Conservation (phyloP, 2,329 filamentous ascomycete species). For the Phaeoacremonium minimum region DNA sequence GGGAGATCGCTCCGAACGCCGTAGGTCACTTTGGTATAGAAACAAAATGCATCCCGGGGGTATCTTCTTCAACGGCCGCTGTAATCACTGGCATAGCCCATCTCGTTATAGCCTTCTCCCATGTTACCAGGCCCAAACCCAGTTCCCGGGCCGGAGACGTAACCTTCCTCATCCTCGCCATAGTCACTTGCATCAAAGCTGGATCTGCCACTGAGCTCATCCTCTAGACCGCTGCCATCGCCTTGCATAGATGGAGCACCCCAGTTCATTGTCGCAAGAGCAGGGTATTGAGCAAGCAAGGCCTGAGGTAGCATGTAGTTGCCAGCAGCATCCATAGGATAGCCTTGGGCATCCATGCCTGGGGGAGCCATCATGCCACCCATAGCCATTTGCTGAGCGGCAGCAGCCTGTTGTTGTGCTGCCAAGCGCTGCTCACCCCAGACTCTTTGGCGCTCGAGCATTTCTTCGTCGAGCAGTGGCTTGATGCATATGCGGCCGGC, state of each 20-base stretch:
- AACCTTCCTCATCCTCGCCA: conserved; percentile 70
- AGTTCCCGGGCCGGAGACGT: conserved; percentile 59
- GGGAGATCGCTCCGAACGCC: too few species aligned
- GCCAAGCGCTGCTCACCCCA: conserved; percentile 68
- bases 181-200: conserved; percentile 81
- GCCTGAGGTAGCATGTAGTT: conserved; percentile 78
- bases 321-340: conserved; percentile 50
- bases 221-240: conserved; percentile 67
- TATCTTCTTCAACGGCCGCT: conserved; percentile 30
- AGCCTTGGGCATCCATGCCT: conserved; percentile 57
- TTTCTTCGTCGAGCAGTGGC: conserved; percentile 92
- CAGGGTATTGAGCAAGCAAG: conserved; percentile 86
- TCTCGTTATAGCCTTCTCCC: conserved; percentile 49
- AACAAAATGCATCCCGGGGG: too few species aligned
- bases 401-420: conserved; percentile 36
- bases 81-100: conserved; percentile 50
- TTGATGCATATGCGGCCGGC: conserved; percentile 96
- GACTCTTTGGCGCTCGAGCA: conserved; percentile 70
- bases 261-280: conserved; percentile 89
- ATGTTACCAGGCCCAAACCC: conserved; percentile 54
- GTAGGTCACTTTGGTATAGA: too few species aligned
- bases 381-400: conserved; percentile 49
- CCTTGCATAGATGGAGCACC: conserved; percentile 59
- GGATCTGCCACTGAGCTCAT: conserved; percentile 72
- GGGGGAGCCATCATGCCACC: conserved; percentile 54